Evolutionary conservation across 176 grass and related monocot genomes (phyloP).

Genomic region (Ananas comosus): DNA sequence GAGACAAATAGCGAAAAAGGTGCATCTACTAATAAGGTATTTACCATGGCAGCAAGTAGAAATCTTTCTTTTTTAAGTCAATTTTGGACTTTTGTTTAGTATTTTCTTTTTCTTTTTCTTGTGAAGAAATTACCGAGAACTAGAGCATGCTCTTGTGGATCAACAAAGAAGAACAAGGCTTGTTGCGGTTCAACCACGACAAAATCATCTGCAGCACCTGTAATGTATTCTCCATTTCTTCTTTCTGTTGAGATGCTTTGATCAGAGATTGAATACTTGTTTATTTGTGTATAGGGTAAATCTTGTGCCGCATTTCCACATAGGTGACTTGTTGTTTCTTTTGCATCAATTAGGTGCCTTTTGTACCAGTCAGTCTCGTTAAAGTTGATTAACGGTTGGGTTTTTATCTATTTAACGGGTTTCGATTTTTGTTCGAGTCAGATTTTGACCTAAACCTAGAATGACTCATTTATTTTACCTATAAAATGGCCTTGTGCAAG

Average conservation of each 20-base stretch:
- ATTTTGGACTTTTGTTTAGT: not conserved
- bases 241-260: constrained; percentile 9
- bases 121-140: constrained; percentile 27
- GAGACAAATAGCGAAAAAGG: constrained; percentile 19
- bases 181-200: constrained; percentile 31
- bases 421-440: no score
- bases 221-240: constrained; percentile 22
- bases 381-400: no score
- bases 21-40: constrained; percentile 35
- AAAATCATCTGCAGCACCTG: constrained; percentile 28
- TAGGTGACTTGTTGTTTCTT: not conserved
- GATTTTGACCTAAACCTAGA: no score
- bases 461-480: no score
- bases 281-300: not conserved
- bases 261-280: not conserved
- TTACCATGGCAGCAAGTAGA: not conserved
- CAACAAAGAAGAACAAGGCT: constrained; percentile 41
- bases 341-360: not conserved
- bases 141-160: constrained; percentile 51
- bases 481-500: no score
- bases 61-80: not conserved
- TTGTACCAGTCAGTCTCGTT: no score
- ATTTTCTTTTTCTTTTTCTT: not conserved
- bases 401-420: no score
- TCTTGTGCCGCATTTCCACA: not conserved